Evolutionary conservation across 73 alveolate species (phyloP), one percentile per base, ranked within the genome.

Genomic region (Halteria grandinella): DNA sequence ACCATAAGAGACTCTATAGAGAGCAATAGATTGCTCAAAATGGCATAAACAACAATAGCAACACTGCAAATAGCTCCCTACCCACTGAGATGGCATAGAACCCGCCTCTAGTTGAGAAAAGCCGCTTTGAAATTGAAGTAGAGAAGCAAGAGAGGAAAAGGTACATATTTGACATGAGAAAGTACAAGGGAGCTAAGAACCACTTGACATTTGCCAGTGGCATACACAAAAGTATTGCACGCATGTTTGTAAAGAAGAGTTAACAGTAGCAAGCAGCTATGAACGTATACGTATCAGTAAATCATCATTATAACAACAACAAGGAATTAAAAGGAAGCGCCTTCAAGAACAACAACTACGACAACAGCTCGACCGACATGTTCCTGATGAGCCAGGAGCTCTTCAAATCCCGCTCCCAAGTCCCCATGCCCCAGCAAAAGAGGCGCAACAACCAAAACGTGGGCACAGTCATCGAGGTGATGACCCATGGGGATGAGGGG

Each of bases 1-100:
- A 75, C 53, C 87, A 75, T 41, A 66, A 47, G 45, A 66, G 52
- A 45, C 33, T 23, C 2, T 66, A 66, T 44, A 41, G 66, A 25
- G 69, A 66, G 15, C 29, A 66, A 45, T 45, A 66, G 28, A 1
- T 66, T 5, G n/a, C n/a, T n/a, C n/a, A n/a, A n/a, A n/a, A n/a
- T n/a, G n/a, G n/a, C n/a, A n/a, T n/a, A n/a, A n/a, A n/a, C n/a
- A n/a, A n/a, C n/a, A n/a, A n/a, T n/a, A n/a, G n/a, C n/a, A n/a
- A n/a, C n/a, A n/a, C n/a, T n/a, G n/a, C n/a, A n/a, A n/a, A n/a
- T n/a, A n/a, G n/a, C n/a, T n/a, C n/a, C n/a, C n/a, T n/a, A n/a
- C n/a, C n/a, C n/a, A n/a, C n/a, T n/a, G n/a, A n/a, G n/a, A n/a
- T n/a, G n/a, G n/a, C n/a, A n/a, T n/a, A n/a, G n/a, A n/a, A n/a